Evolutionary conservation across 441 rosid genomes (phyloP).

Genomic region (Manihot esculenta): DNA sequence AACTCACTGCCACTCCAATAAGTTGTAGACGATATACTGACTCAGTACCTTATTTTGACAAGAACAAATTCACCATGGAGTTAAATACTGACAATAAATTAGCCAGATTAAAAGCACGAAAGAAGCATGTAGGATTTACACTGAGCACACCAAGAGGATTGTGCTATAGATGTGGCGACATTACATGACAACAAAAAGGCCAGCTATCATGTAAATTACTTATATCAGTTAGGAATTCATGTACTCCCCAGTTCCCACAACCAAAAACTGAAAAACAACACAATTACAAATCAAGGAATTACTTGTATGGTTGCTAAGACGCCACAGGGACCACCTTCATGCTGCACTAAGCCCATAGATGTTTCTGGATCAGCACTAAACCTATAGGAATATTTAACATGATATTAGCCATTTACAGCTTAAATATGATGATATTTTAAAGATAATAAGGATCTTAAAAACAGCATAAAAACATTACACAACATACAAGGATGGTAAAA

Average conservation of each 20-base stretch:
- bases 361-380: constrained; percentile 97
- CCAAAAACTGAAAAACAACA: constrained; percentile 22
- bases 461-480: not conserved
- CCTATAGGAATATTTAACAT: constrained; percentile 48
- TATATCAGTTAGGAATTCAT: constrained; percentile 2
- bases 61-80: not conserved
- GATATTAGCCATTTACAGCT: constrained; percentile 34
- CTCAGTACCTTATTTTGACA: not conserved
- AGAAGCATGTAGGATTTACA: not conserved
- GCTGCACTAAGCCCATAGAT: constrained; percentile 97
- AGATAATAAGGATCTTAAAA: not conserved
- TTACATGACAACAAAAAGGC: not conserved
- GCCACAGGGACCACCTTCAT: constrained; percentile 99
- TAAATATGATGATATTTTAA: too few relatives aligned
- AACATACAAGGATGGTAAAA: not conserved
- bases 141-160: not conserved
- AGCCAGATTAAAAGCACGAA: not conserved
- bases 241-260: constrained; percentile 11
- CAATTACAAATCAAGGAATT: constrained; percentile 37
- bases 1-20: not conserved
- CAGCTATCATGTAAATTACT: constrained; percentile 4
- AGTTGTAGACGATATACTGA: not conserved
- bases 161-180: not conserved
- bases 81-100: not conserved
- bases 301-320: constrained; percentile 98